A percentile compares a stretch with the other conserved stretches of the same genome.
Conservation (phyloP, 768 basidiomycete genomes). For the Leccinum longicurvipes region DNA sequence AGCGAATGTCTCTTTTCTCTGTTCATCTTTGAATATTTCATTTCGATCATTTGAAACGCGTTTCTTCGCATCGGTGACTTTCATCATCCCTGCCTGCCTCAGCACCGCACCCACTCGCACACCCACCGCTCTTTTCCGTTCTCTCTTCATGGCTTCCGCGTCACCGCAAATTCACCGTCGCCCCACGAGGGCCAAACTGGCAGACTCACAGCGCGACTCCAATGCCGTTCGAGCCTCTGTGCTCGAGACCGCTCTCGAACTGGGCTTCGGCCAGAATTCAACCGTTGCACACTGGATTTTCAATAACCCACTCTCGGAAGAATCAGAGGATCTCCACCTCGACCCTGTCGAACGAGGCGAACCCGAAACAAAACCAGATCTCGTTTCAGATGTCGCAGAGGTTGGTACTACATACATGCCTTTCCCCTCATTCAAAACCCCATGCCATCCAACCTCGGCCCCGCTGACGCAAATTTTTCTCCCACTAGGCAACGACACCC, state of each 20-base stretch:
- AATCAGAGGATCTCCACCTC: slow-evolving; percentile 44
- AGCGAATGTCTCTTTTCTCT: slow-evolving; percentile 24
- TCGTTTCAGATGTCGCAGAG: slow-evolving; percentile 22
- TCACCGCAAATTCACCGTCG: slow-evolving; percentile 25
- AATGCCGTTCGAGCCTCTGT: slow-evolving; percentile 67
- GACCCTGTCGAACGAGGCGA: slow-evolving; percentile 1
- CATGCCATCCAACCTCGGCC: background rate
- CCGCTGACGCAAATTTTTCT: slow-evolving; percentile 12
- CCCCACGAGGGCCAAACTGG: slow-evolving; percentile 22
- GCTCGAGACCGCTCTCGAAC: slow-evolving; percentile 66
- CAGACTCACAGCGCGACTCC: slow-evolving; percentile 43
- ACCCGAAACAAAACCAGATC: slow-evolving; percentile 5
- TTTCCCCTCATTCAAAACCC: background rate
- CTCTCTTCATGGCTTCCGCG: slow-evolving; percentile 19
- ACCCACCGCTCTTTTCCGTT: slow-evolving; percentile 14
- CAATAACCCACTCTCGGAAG: slow-evolving; percentile 54
- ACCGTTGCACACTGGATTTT: slow-evolving; percentile 73
- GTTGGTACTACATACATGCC: slow-evolving; percentile 21
- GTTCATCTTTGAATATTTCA: slow-evolving; percentile 9
- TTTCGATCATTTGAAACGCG: slow-evolving; percentile 6
- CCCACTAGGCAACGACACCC: slow-evolving; percentile 27
- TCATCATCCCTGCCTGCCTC: slow-evolving; percentile 1
- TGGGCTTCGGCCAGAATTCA: slow-evolving; percentile 58
- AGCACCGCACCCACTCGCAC: slow-evolving; percentile 1
- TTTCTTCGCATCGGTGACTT: slow-evolving; percentile 1